phyloP scores from a whole-genome alignment of 768 basidiomycete genomes.

The Leccinum longicurvipes region DNA sequence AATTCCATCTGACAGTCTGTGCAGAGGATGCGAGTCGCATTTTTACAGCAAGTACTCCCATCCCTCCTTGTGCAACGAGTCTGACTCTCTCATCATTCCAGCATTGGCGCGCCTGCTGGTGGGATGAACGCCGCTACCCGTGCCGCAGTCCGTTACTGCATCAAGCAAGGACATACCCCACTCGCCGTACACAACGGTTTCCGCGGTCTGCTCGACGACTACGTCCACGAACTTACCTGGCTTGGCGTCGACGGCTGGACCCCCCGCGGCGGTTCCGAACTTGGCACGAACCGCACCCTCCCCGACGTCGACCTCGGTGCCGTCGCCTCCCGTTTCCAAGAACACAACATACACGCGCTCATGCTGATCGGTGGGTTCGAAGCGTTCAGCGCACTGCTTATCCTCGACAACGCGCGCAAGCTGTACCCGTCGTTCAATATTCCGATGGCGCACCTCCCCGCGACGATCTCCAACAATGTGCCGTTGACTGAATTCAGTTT shows the following conservation, averaged over 20 bases:
- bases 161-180: constrained; percentile 89
- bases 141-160: constrained; percentile 89
- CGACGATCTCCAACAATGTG: constrained; percentile 97
- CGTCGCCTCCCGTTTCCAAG: constrained; percentile 88
- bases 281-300: constrained; percentile 90
- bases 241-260: constrained; percentile 97
- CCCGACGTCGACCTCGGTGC: constrained; percentile 86
- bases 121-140: constrained; percentile 99
- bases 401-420: constrained; percentile 76
- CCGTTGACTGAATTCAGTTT: constrained; percentile 95
- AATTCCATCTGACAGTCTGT: constrained; percentile 10
- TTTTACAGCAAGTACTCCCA: constrained; percentile 69
- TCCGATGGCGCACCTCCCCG: constrained; percentile 94
- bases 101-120: constrained; percentile 95
- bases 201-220: constrained; percentile 89
- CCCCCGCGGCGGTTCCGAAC: constrained; percentile 93
- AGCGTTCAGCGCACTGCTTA: constrained; percentile 76
- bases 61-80: not conserved
- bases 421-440: constrained; percentile 91
- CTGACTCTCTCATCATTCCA: constrained; percentile 30
- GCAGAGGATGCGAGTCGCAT: constrained; percentile 74
- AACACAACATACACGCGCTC: constrained; percentile 73
- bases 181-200: constrained; percentile 95
- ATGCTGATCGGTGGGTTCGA: constrained; percentile 97
- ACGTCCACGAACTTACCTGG: constrained; percentile 85